Evolutionary conservation across 2,329 filamentous ascomycete species (phyloP), one percentile per base, ranked within the genome.

Genomic region (Colletotrichum sp.): DNA sequence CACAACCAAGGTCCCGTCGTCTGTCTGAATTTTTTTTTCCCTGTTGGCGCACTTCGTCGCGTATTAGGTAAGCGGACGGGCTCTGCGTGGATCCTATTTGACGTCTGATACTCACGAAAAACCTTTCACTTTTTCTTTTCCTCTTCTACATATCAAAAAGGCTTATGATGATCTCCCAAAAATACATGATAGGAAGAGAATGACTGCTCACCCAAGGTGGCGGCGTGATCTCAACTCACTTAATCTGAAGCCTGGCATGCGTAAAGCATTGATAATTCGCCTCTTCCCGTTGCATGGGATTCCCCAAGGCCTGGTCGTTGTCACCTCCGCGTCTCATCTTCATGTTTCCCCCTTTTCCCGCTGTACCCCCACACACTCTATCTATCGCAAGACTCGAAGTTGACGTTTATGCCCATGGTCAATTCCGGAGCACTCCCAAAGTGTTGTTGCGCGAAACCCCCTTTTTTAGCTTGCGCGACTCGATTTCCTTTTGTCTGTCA

Each of bases 151-250:
- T 82, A 63, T 63, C 58, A 83, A 82, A 78, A 83, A 83, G 87
- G 90, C 90, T 92, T 73, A 83, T 93, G 91, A 93, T 92, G 91
- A 92, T 91, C 85, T 83, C 83, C 82, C 83, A 79, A 86, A 87
- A 88, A 86, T 82, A 84, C 84, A 91, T 91, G 89, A 93, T 93
- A 93, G 91, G 91, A 93, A 93, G 91, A 93, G 91, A 89, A 87
- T 92, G 90, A 92, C 90, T 86, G 88, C 87, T 88, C 84, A 84
- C 85, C 81, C 72, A 76, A 78, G 77, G 79, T 78, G 84, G 86
- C 86, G 87, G 87, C 86, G 89, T 92, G 91, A 92, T 92, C 88
- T 92, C 88, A 92, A 86, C 84, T 85, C 85, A 83, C 52, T 63
- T 83, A 88, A 90, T 92, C 91, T 92, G 91, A 92, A 91, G 90